Conservation (phyloP, 768 basidiomycete genomes). For the Lactarius vividus region DNA sequence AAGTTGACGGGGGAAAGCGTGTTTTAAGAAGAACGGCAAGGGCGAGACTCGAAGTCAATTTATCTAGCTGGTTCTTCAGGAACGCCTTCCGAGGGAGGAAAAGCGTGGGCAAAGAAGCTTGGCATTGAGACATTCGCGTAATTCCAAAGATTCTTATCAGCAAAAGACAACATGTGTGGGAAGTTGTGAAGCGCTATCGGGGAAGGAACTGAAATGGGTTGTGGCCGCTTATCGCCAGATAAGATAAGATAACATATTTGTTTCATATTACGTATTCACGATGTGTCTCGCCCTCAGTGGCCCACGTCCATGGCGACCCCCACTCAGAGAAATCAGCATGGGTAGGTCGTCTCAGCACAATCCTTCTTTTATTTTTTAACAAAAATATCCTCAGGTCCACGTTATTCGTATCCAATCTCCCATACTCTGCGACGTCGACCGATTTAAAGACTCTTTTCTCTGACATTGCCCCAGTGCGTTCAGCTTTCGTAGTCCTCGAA, state of each 20-base stretch:
- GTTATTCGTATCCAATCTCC: constrained; percentile 90
- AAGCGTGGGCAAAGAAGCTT: not conserved
- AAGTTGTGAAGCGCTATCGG: not conserved
- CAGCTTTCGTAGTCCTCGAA: constrained; percentile 90
- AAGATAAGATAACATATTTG: not conserved
- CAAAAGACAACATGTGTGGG: not conserved
- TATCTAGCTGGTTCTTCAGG: constrained; percentile 11
- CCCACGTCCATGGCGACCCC: constrained; percentile 31
- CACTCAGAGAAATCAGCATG: constrained; percentile 47
- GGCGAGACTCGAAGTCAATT: constrained; percentile 2
- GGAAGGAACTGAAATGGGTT: not conserved
- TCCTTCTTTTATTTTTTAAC: constrained; percentile 3
- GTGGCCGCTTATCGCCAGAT: not conserved
- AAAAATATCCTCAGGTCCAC: constrained; percentile 55
- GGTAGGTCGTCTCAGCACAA: constrained; percentile 32
- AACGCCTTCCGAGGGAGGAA: constrained; percentile 1
- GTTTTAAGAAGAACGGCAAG: not conserved
- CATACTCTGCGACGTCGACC: constrained; percentile 85
- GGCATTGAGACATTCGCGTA: not conserved
- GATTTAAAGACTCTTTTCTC: constrained; percentile 93
- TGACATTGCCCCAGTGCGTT: constrained; percentile 90
- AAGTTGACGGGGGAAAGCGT: not conserved
- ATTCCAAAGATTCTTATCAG: constrained; percentile 11
- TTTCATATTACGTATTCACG: not conserved
- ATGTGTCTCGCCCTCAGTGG: not conserved